These are phyloP conservation scores for Takakia lepidozioides DNA, from an alignment of 225 moss, liverwort and hornwort genomes.

Conservation along the genomic window DNA sequence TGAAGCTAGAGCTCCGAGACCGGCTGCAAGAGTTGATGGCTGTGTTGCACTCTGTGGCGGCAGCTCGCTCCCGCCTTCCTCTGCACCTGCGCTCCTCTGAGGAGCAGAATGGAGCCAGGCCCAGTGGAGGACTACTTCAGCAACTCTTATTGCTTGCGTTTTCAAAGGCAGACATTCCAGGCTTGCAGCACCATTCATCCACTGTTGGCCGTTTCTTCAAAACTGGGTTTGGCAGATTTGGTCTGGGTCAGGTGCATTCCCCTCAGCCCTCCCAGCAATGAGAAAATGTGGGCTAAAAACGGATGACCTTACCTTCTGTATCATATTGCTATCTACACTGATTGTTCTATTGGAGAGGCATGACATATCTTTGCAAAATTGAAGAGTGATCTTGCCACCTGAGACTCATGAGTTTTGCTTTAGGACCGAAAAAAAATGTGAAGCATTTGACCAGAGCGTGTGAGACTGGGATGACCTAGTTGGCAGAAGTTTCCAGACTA, in stretches of 20 bases:
- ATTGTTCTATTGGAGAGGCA: too few relatives aligned
- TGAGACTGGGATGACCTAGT: too few relatives aligned
- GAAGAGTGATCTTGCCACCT: too few relatives aligned
- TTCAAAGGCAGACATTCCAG: conserved; percentile 69
- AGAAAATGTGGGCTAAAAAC: too few relatives aligned
- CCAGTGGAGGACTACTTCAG: conserved; percentile 57
- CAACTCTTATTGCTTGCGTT: conserved; percentile 58
- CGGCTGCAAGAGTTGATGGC: conserved; percentile 60
- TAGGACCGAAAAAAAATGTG: too few relatives aligned
- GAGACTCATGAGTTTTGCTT: too few relatives aligned
- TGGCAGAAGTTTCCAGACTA: too few relatives aligned
- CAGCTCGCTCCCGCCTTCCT: conserved; percentile 49
- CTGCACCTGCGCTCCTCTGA: conserved; percentile 42
- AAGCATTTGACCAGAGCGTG: too few relatives aligned
- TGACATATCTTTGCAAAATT: too few relatives aligned
- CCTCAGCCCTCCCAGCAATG: conserved; percentile 1
- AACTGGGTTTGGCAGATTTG: conserved; percentile 91
- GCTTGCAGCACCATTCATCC: conserved; percentile 75
- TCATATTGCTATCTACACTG: too few relatives aligned
- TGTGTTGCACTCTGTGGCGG: conserved; percentile 56
- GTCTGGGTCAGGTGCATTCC: conserved; percentile 63
- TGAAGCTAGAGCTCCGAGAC: conserved; percentile 79
- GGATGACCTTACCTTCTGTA: too few relatives aligned
- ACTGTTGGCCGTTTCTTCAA: conserved; percentile 87
- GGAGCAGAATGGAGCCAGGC: conserved; percentile 48